Percentiles rank a stretch among this genome's conserved stretches.
These are phyloP conservation scores for Moricandia moricandioides DNA, from an alignment of 345 rosid genomes.

Conservation along the genomic window DNA sequence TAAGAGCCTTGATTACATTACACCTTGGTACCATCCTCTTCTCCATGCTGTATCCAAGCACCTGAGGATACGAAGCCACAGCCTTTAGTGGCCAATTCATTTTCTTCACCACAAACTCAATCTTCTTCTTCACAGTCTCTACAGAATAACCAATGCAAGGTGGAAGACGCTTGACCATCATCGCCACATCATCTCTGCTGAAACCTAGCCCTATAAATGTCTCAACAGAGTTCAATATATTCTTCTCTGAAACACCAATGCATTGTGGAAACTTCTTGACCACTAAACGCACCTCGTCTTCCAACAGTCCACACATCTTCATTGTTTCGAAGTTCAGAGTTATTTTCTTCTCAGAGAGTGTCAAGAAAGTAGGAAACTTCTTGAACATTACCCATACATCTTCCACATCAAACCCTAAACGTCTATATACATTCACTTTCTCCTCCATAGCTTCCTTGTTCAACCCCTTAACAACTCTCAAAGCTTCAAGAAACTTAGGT, in stretches of 20 bases:
- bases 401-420: background rate
- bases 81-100: slow-evolving; percentile 31
- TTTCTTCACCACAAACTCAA: slow-evolving; percentile 38
- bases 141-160: background rate
- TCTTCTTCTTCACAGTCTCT: background rate
- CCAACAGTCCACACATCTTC: slow-evolving; percentile 6
- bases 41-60: slow-evolving; percentile 32
- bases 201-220: slow-evolving; percentile 23
- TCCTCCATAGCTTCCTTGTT: background rate
- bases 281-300: background rate
- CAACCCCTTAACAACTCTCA: background rate
- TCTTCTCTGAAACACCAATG: slow-evolving; percentile 11
- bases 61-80: slow-evolving; percentile 3
- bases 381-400: background rate
- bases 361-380: background rate
- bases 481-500: slow-evolving; percentile 18
- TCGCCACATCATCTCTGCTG: slow-evolving; percentile 26
- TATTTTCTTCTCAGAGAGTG: slow-evolving; percentile 10
- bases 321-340: background rate
- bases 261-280: background rate
- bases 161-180: background rate
- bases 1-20: slow-evolving; percentile 19
- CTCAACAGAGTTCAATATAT: slow-evolving; percentile 21
- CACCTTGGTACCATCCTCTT: slow-evolving; percentile 36
- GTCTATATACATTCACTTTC: background rate